Conservation (phyloP, 306 rosid genomes). For the Trichosanthes truncata region DNA sequence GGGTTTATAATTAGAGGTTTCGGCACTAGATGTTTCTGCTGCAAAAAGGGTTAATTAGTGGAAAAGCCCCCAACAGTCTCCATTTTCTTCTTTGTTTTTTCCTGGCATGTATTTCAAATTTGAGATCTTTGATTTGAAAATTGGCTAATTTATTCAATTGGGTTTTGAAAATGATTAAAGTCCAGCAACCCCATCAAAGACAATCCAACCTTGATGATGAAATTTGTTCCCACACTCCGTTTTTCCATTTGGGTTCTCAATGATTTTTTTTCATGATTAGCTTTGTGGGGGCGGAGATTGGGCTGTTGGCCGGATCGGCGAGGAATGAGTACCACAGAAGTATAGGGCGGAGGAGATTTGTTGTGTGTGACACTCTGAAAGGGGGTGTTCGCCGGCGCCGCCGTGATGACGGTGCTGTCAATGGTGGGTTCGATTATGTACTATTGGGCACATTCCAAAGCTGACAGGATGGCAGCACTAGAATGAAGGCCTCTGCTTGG, state of each 20-base stretch:
- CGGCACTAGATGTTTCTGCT: no score
- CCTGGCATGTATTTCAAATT: no score
- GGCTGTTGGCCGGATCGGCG: constrained; percentile 91
- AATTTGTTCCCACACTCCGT: no score
- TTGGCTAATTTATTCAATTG: no score
- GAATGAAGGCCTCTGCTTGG: constrained; percentile 68
- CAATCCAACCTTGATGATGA: neutral
- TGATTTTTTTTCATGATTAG: constrained; percentile 46
- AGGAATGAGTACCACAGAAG: constrained; percentile 85
- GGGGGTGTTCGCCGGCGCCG: constrained; percentile 93
- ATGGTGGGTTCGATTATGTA: constrained; percentile 51
- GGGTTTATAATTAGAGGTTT: no score
- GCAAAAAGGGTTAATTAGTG: no score
- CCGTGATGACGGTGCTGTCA: constrained; percentile 71
- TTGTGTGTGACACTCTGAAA: constrained; percentile 88
- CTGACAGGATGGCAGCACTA: constrained; percentile 89
- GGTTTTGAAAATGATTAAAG: neutral
- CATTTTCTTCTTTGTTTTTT: no score
- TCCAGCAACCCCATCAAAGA: neutral
- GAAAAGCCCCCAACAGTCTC: no score
- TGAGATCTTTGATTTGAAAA: no score
- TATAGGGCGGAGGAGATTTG: constrained; percentile 23
- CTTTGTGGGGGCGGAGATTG: constrained; percentile 88
- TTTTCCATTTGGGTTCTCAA: neutral
- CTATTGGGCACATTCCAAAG: constrained; percentile 78